Evolutionary conservation across 1,284 basidiomycete species (phyloP).

Genomic region (Sphagnurus paluster): DNA sequence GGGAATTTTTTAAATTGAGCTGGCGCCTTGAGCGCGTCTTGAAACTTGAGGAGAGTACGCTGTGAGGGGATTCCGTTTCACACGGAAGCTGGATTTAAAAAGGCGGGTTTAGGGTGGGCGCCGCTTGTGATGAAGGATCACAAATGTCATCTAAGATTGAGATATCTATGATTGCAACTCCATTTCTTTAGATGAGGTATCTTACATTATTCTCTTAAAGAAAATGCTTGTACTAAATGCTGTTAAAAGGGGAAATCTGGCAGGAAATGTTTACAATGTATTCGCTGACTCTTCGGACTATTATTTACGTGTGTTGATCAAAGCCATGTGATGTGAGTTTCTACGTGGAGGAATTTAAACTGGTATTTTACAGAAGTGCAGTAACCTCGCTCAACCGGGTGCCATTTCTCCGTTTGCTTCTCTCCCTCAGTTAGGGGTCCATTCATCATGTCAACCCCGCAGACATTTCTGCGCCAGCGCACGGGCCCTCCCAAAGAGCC

Average conservation of each 20-base stretch:
- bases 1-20: neutral
- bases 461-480: constrained; percentile 36
- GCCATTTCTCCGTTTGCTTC: constrained; percentile 14
- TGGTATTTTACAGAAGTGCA: constrained; percentile 1
- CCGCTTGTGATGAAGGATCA: neutral
- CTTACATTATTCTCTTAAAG: too few species aligned
- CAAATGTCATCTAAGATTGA: neutral
- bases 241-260: neutral
- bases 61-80: neutral
- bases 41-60: neutral
- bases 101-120: constrained; percentile 10
- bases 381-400: constrained; percentile 17
- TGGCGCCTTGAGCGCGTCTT: too few species aligned
- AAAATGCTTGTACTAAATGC: neutral
- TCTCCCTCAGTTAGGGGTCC: constrained; percentile 16
- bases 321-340: constrained; percentile 5
- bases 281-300: neutral
- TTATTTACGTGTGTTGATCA: constrained; percentile 22
- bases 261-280: neutral
- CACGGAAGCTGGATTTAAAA: constrained; percentile 1
- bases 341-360: constrained; percentile 13
- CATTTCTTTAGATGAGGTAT: too few species aligned
- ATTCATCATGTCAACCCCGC: constrained; percentile 22
- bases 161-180: neutral
- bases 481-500: constrained; percentile 18